A percentile compares a stretch with the other conserved stretches of the same genome.
Evolutionary conservation across 139 green algal species (phyloP).

Genomic region (Tetratostichococcus sp.): DNA sequence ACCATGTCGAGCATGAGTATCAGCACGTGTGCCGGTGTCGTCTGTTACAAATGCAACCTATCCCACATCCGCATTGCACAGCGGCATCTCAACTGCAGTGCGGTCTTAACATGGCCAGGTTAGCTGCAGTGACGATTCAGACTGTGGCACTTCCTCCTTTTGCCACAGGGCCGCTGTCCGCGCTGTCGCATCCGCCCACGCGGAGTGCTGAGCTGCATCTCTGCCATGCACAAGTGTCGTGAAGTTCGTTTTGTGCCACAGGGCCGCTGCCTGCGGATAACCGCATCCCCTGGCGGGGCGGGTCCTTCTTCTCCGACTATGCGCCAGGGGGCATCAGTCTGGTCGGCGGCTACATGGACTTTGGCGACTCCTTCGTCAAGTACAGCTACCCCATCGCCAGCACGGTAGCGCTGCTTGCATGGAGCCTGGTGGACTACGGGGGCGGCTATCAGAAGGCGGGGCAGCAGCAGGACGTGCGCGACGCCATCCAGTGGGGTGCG

Average conservation of each 20-base stretch:
- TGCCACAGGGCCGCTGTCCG: conserved; percentile 23
- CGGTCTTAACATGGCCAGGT: too few species aligned
- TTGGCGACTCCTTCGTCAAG: conserved; percentile 52
- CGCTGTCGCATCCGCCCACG: too few species aligned
- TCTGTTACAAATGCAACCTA: too few species aligned
- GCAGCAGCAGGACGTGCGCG: conserved; percentile 16
- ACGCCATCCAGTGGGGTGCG: conserved; percentile 35
- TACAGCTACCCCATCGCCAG: conserved; percentile 49
- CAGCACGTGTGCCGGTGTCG: too few species aligned
- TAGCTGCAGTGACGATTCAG: too few species aligned
- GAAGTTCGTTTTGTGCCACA: too few species aligned
- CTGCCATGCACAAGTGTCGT: too few species aligned
- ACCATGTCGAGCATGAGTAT: too few species aligned
- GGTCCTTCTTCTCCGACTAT: conserved; percentile 30
- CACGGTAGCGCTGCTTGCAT: conserved; percentile 38
- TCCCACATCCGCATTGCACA: too few species aligned
- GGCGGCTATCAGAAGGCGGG: conserved; percentile 20
- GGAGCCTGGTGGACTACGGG: conserved; percentile 28
- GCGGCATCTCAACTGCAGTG: too few species aligned
- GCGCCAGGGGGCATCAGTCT: conserved; percentile 32
- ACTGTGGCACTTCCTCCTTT: too few species aligned
- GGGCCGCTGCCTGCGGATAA: conserved; percentile 36
- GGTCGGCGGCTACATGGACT: conserved; percentile 51
- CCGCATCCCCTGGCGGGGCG: conserved; percentile 40
- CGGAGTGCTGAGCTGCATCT: too few species aligned